Base-by-base conservation (phyloP, 2,329 filamentous ascomycete genomes). In the Xylaria sp. region DNA sequence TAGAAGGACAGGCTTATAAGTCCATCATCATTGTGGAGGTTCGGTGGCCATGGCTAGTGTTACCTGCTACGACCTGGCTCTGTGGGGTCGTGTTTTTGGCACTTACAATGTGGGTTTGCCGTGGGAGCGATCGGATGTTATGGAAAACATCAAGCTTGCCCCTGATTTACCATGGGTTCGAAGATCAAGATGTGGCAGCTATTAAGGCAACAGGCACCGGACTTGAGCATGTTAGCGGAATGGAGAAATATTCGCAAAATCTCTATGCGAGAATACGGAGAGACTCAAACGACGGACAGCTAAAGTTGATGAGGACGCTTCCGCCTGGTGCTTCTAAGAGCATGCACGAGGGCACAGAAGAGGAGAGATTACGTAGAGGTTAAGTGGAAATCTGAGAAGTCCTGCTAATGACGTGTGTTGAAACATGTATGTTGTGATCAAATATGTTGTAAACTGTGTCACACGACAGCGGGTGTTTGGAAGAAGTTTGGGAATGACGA, bases 111-210 rank as follows among this genome's bases (percentile, higher is more conserved):
- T 55, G 65, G 60, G 18, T 46, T 1, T 63, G 60, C 55, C 53
- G 60, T n/a, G 52, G 53, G 4, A 28, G 18, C 5, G 41, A 57
- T 25, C 12, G 12, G 28, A 4, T 39, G 8, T 28, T 63, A n/a
- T 67, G 65, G 65, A 67, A 67, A 28, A 55, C 43, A 36, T 67
- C 65, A 25, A 67, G 65, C 36, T 34, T 67, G 23, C 65, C 60
- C 2, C 28, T 53, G 25, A 55, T 67, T 7, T 67, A 67, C n/a
- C 65, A 67, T 13, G 65, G 65, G 1, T 28, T 67, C 9, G 36
- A 55, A 2, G 9, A 20, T 10, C n/a, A 39, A 1, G 32, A 45
- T 23, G 13, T 63, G 2, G 45, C 34, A 15, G 13, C 1, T 30
- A 46, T 59, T 3, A 39, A 55, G 7, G 15, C 53, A 30, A 32